Conservation (phyloP, 179 eudicot genomes). For the Heliamphora pulchella region DNA sequence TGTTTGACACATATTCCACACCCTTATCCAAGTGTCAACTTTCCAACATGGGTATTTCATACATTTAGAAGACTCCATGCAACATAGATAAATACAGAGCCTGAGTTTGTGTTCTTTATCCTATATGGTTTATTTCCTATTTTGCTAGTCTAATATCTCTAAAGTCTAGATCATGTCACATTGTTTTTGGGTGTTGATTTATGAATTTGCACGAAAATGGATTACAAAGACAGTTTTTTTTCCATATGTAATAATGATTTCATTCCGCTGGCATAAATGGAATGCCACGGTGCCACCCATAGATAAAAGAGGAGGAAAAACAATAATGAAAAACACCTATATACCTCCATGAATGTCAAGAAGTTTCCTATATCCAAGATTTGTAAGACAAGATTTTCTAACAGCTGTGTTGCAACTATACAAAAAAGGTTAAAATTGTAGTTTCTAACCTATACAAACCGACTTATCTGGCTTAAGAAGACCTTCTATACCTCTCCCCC, state of each 20-base stretch:
- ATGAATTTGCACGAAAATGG: background rate
- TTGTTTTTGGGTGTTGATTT: background rate
- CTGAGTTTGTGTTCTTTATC: background rate
- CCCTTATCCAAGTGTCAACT: no score
- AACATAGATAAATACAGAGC: background rate
- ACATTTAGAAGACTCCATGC: no score
- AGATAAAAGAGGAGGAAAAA: background rate
- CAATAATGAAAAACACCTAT: background rate
- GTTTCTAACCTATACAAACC: background rate
- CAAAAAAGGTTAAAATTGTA: background rate
- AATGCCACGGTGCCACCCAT: background rate
- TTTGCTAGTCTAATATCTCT: slow-evolving; percentile 1
- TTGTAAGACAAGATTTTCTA: no score
- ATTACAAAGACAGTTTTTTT: background rate
- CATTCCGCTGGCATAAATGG: no score
- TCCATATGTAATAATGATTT: no score
- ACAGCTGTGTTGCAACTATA: no score
- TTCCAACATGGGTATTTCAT: no score
- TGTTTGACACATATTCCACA: no score
- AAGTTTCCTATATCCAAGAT: background rate
- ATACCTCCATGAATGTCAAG: background rate
- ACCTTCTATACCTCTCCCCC: background rate
- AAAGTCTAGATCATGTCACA: background rate
- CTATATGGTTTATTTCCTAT: background rate
- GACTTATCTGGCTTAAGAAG: background rate